Percentiles rank a stretch among this genome's conserved stretches.
These are phyloP conservation scores for Tuber microsphaerosporum DNA, from an alignment of 495 filamentous ascomycete genomes.

Conservation along the genomic window DNA sequence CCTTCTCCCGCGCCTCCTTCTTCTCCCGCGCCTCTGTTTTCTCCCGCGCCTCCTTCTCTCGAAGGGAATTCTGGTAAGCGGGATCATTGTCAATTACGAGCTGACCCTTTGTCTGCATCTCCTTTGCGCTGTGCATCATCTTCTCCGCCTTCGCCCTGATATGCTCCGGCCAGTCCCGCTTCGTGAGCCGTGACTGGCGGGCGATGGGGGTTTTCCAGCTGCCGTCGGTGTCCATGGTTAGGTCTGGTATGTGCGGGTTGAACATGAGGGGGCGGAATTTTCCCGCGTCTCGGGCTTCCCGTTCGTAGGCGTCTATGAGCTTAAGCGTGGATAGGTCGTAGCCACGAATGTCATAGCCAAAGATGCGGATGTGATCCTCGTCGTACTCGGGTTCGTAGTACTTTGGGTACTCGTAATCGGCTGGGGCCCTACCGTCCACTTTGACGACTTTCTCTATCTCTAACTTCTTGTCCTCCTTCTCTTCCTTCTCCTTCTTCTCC, in stretches of 20 bases:
- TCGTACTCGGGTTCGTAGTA: background rate
- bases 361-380: background rate
- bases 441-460: background rate
- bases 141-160: slow-evolving; percentile 37
- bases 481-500: background rate
- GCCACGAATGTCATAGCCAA: background rate
- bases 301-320: background rate
- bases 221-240: background rate
- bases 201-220: background rate
- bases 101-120: slow-evolving; percentile 43
- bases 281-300: background rate
- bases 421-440: background rate
- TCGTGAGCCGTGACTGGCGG: background rate
- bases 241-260: background rate
- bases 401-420: background rate
- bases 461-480: background rate
- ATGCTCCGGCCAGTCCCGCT: slow-evolving; percentile 38
- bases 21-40: no score
- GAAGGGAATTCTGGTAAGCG: slow-evolving; percentile 27
- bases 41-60: slow-evolving; percentile 42
- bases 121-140: slow-evolving; percentile 38
- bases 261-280: background rate
- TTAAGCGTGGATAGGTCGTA: background rate
- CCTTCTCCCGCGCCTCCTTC: slow-evolving; percentile 43
- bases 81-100: slow-evolving; percentile 39